Base-by-base conservation (phyloP, 352 stramenopile genomes). In the Sclerospora graminicola region DNA sequence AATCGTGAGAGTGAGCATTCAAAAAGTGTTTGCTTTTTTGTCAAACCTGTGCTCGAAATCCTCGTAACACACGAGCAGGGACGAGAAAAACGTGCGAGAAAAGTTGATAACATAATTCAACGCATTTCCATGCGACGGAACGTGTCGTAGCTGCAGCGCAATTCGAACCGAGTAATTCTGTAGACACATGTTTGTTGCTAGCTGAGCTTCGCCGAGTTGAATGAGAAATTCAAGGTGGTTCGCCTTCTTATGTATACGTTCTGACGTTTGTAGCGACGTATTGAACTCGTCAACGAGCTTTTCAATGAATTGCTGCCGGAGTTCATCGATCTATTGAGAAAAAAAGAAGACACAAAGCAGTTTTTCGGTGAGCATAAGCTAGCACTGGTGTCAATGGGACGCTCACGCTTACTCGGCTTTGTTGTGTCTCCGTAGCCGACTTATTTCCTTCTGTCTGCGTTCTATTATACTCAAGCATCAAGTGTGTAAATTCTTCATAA, bases 61-160 rank as follows among this genome's bases (percentile, higher is more conserved):
- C 27, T 91, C 66, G 45, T 88, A 91, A 48, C 76, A 89, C 32
- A 89, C 75, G 3, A 91, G 55, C 8, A 91, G 49, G 0, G 76
- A 85, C n/a, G 79, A 87, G 63, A 91, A 91, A 57, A 91, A 88
- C 0, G 79, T 86, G 8, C 79, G 58, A 4, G 79, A 89, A 24
- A 88, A 62, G 24, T 86, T 85, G 39, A 91, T 82, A 15, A 91
- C 75, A 44, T 87, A 91, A 48, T 82, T 81, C 32, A 88, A 66
- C 15, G 66, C 53, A 45, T 85, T 84, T 8, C 79, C 79, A 23
- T 79, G 77, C 14, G 74, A 84, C 19, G 72, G 73, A 1, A 91
- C 77, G 16, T 84, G 68, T 2, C 76, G 74, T 26, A 91, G 55
- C 34, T 91, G 76, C 19, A 86, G 47, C 0, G 74, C 75, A 13